A percentile compares a stretch with the other conserved stretches of the same genome.
Evolutionary conservation across 2,329 filamentous ascomycete genomes (phyloP).

Genomic region (Cladosporium velox): DNA sequence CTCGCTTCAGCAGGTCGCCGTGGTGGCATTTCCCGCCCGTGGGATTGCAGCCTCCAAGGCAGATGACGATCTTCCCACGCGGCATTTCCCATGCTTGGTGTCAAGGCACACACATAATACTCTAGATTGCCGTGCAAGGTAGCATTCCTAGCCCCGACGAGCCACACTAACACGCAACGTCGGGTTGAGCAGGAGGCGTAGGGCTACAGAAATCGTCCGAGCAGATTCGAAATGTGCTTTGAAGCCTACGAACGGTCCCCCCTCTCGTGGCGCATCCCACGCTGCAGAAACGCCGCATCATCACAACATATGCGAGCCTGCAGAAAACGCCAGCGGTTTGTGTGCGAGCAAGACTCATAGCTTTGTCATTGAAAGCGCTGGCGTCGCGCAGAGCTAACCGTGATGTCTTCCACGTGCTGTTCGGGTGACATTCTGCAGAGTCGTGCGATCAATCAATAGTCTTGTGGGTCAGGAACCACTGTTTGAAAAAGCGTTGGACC

Average conservation of each 20-base stretch:
- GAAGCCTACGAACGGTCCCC: not conserved
- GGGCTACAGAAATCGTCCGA: constrained; percentile 8
- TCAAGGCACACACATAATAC: not conserved
- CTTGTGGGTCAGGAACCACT: constrained; percentile 10
- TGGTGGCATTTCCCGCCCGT: constrained; percentile 7
- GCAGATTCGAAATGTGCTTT: not conserved
- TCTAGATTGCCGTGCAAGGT: constrained; percentile 10
- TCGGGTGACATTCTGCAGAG: not conserved
- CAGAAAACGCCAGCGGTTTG: not conserved
- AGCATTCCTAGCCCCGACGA: not conserved
- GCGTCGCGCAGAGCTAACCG: constrained; percentile 5
- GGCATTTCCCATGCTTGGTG: not conserved
- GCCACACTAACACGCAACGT: constrained; percentile 2
- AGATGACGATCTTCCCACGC: constrained; percentile 7
- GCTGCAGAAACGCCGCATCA: constrained; percentile 5
- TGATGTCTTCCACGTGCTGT: not conserved
- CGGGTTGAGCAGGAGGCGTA: constrained; percentile 2
- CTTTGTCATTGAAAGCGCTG: not conserved
- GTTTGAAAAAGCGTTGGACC: constrained; percentile 1
- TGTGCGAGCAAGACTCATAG: not conserved
- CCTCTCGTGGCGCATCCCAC: constrained; percentile 3
- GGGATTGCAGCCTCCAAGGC: not conserved
- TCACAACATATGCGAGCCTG: constrained; percentile 11
- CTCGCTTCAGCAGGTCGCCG: constrained; percentile 1
- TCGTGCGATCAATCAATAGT: constrained; percentile 19